Base-by-base conservation (phyloP, 2,329 filamentous ascomycete species). In the Dactylonectria estremocensis region DNA sequence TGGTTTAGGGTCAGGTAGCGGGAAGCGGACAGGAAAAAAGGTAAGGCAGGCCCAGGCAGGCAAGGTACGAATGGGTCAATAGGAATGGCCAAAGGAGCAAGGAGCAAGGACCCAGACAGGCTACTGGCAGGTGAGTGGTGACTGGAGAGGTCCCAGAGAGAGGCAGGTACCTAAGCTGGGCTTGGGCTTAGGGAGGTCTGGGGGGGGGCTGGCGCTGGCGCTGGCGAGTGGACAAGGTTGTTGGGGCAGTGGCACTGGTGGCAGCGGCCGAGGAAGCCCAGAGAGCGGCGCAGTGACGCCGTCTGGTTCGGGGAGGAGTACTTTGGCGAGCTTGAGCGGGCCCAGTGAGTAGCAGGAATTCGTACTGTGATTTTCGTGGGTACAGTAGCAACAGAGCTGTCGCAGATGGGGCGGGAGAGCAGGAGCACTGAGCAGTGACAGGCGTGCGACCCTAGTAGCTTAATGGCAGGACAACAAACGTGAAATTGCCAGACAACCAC, bases 281-380 rank as follows among this genome's bases (percentile, higher is more conserved):
- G 20, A 57, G 53, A 40, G 62, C 62, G 54, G 62, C 62, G 62
- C 60, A 49, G 56, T 60, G 50, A 45, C 59, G 31, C 50, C 46
- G 61, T 59, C 54, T 60, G 62, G 45, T 48, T 58, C 46, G 35
- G 48, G 9, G 50, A 57, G 54, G 49, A 18, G 40, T 55, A 65
- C 62, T 56, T 65, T 50, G 43, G n/a, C 33, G 50, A 65, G 57
- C 54, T 52, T 31, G 62, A 46, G 54, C 46, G 54, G 43, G 28
- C 37, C 37, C 50, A 61, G 63, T 57, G 58, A 54, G 5, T 11
- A 3, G 33, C 9, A 10, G 2, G 7, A 45, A 66, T 24, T 54
- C 62, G 60, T 69, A 75, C 73, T 72, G 73, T 75, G 68, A 72
- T 72, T 75, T 70, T 56, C 8, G 61, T 59, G 58, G 48, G 54